These are phyloP conservation scores for Diaporthe sp. DNA, from an alignment of 2,329 filamentous ascomycete species.

Conservation along the genomic window DNA sequence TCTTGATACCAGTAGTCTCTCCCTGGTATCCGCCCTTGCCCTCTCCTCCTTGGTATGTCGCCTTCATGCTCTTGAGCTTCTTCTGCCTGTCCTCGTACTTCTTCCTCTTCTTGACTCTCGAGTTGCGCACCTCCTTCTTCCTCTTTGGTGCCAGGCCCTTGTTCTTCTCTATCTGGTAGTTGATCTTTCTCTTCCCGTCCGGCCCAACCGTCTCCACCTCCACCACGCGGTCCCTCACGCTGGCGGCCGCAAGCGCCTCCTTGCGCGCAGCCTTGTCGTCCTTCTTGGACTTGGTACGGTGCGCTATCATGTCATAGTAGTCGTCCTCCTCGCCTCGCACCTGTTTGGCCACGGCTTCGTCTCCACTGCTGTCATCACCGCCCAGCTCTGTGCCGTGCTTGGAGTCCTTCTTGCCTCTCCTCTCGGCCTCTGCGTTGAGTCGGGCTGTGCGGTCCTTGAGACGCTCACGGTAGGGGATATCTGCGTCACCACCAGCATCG, in stretches of 20 bases:
- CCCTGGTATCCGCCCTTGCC: constrained; percentile 89
- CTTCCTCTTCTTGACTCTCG: constrained; percentile 97
- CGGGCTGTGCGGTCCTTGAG: constrained; percentile 87
- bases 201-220: constrained; percentile 79
- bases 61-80: constrained; percentile 90
- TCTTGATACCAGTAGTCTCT: constrained; percentile 96
- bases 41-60: constrained; percentile 88
- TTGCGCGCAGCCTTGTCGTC: constrained; percentile 76
- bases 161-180: constrained; percentile 96
- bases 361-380: constrained; percentile 74
- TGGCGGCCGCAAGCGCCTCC: constrained; percentile 71
- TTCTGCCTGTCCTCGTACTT: constrained; percentile 98
- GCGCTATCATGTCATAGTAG: constrained; percentile 92
- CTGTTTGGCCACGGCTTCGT: constrained; percentile 71
- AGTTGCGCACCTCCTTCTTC: constrained; percentile 95
- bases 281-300: constrained; percentile 77
- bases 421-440: constrained; percentile 89
- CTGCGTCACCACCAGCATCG: constrained; percentile 83
- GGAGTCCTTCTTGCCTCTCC: constrained; percentile 78
- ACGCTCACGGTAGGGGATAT: constrained; percentile 91
- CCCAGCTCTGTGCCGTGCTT: constrained; percentile 77
- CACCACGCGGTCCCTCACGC: constrained; percentile 74
- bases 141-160: constrained; percentile 91
- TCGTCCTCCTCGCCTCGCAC: constrained; percentile 73
- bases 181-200: constrained; percentile 93